phyloP scores from a whole-genome alignment of 106 monocot species.

The Gastrodia elata region DNA sequence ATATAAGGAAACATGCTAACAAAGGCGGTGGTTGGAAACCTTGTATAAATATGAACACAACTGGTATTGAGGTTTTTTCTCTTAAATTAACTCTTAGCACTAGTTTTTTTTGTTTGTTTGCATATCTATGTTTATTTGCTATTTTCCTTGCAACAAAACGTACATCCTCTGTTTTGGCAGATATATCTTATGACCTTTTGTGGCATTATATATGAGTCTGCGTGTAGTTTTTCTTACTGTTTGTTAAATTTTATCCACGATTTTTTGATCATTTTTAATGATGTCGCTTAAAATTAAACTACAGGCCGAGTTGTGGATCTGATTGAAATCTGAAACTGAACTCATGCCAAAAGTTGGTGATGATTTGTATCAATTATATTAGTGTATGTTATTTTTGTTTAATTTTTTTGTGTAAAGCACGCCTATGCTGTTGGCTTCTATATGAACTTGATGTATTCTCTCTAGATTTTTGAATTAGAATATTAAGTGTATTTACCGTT shows the following conservation, averaged over 20 bases:
- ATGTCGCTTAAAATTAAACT: not conserved
- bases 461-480: too few species aligned
- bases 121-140: not conserved
- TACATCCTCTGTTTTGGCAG: not conserved
- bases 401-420: too few species aligned
- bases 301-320: not conserved
- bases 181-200: not conserved
- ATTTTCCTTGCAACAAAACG: not conserved
- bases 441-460: too few species aligned
- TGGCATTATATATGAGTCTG: not conserved
- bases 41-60: conserved; percentile 45
- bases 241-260: not conserved
- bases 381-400: too few species aligned
- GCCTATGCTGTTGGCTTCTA: too few species aligned
- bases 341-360: too few species aligned
- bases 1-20: conserved; percentile 72
- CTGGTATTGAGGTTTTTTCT: conserved; percentile 39
- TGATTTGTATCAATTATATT: too few species aligned
- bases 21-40: conserved; percentile 76
- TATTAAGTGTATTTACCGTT: too few species aligned
- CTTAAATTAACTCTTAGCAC: not conserved
- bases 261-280: not conserved
- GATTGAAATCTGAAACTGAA: too few species aligned
- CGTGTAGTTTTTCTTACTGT: not conserved
- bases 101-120: not conserved